Evolutionary conservation across 2,329 filamentous ascomycete species (phyloP).

Genomic region (Samsoniella hepiali): DNA sequence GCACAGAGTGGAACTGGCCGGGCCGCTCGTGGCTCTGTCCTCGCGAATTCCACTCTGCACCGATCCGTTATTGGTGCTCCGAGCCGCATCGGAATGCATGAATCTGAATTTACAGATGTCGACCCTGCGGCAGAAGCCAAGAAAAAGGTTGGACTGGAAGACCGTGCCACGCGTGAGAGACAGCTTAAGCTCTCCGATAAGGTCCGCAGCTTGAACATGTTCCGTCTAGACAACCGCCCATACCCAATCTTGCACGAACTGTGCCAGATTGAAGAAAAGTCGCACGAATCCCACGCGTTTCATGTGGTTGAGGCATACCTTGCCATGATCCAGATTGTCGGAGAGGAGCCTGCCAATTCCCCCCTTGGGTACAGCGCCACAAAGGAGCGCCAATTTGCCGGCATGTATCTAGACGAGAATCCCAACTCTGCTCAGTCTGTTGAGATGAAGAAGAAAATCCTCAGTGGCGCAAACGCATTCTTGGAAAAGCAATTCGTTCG

Average conservation of each 20-base stretch:
- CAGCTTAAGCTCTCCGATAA: conserved; percentile 77
- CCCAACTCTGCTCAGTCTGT: conserved; percentile 61
- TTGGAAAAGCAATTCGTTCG: conserved; percentile 78
- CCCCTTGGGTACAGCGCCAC: conserved; percentile 61
- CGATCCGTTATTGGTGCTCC: conserved; percentile 86
- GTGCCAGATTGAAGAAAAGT: conserved; percentile 66
- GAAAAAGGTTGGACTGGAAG: conserved; percentile 54
- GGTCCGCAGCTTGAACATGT: conserved; percentile 73
- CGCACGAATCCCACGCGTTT: conserved; percentile 66
- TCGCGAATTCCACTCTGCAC: conserved; percentile 64
- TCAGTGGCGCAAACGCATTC: conserved; percentile 74
- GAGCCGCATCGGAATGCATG: conserved; percentile 62
- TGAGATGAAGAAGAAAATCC: conserved; percentile 71
- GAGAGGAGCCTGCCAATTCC: conserved; percentile 63
- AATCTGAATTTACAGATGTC: conserved; percentile 65
- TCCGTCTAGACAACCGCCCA: conserved; percentile 61
- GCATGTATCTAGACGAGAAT: conserved; percentile 73
- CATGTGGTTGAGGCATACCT: conserved; percentile 80
- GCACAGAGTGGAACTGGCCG: conserved; percentile 52
- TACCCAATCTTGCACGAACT: conserved; percentile 77
- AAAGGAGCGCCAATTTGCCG: conserved; percentile 71
- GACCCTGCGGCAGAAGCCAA: conserved; percentile 53
- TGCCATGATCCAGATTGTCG: conserved; percentile 74
- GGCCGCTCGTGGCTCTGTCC: conserved; percentile 41
- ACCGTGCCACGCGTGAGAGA: conserved; percentile 78